Evolutionary conservation across 768 basidiomycete species (phyloP).

Genomic region (Leccinum uliginosum): DNA sequence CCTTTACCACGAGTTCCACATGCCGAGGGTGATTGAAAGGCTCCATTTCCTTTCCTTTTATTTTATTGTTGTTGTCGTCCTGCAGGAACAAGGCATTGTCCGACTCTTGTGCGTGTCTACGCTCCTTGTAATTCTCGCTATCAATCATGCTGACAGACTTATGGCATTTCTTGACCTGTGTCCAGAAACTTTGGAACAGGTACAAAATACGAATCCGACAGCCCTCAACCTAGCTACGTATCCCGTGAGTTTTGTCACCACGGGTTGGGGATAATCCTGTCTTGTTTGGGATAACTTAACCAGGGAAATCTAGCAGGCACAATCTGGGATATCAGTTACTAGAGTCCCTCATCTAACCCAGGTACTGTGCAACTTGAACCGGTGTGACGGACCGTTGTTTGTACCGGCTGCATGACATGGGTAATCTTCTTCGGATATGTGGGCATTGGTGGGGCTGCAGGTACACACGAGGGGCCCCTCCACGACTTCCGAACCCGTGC

Average conservation of each 20-base stretch:
- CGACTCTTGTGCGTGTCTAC: background rate
- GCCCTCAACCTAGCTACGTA: background rate
- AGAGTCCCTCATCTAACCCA: constrained; percentile 1
- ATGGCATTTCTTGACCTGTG: background rate
- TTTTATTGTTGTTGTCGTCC: too few species aligned
- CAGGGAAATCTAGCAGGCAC: constrained; percentile 14
- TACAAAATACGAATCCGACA: background rate
- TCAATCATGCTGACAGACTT: background rate
- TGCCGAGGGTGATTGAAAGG: background rate
- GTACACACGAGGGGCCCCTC: background rate
- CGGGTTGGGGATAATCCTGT: background rate
- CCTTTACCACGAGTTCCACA: background rate
- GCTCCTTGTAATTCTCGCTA: background rate
- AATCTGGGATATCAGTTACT: constrained; percentile 5
- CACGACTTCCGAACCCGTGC: background rate
- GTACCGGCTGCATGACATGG: constrained; percentile 2
- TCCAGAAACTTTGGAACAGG: background rate
- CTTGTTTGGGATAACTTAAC: background rate
- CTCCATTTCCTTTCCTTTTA: too few species aligned
- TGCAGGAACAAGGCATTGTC: background rate
- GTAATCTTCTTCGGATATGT: background rate
- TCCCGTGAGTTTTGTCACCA: background rate
- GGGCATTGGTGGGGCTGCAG: background rate
- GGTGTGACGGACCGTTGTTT: constrained; percentile 5
- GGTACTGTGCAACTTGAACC: constrained; percentile 11